phyloP scores from a whole-genome alignment of 805 yeast species.

The Ogataea polymorpha region DNA sequence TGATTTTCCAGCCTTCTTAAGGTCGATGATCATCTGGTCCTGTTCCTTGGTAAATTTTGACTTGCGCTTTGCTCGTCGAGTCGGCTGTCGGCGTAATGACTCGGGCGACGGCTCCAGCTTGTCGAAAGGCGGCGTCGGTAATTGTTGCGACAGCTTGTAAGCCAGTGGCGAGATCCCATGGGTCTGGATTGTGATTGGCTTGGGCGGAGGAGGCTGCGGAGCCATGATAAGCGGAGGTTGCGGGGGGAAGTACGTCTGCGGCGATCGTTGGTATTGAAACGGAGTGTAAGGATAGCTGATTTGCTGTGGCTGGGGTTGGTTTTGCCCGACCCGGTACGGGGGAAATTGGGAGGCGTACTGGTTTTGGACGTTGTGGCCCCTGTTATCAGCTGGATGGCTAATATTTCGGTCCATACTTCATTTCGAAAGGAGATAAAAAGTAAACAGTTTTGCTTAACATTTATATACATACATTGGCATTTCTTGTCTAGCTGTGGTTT shows the following conservation, averaged over 20 bases:
- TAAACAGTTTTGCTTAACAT: background rate
- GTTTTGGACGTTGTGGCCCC: background rate
- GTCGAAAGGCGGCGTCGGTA: conserved; percentile 30
- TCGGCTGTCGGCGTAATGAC: conserved; percentile 22
- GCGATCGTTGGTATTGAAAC: background rate
- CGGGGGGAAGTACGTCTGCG: background rate
- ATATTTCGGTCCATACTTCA: conserved; percentile 4
- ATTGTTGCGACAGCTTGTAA: conserved; percentile 25
- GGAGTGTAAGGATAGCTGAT: background rate
- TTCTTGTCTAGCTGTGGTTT: background rate
- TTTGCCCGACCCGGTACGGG: background rate
- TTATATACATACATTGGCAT: background rate
- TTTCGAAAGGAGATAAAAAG: background rate
- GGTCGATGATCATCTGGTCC: conserved; percentile 57
- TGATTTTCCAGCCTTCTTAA: conserved; percentile 60
- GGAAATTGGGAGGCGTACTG: background rate
- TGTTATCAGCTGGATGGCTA: background rate
- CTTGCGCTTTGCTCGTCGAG: conserved; percentile 53
- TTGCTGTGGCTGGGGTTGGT: background rate
- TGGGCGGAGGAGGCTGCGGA: conserved; percentile 8
- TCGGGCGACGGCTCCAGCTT: conserved; percentile 19
- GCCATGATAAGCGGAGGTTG: conserved; percentile 4
- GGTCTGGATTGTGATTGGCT: conserved; percentile 8
- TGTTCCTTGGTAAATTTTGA: conserved; percentile 71
- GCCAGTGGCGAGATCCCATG: conserved; percentile 21